Evolutionary conservation across 148 eudicot genomes (phyloP), one percentile per base, ranked within the genome.

Genomic region (Spergularia marina): DNA sequence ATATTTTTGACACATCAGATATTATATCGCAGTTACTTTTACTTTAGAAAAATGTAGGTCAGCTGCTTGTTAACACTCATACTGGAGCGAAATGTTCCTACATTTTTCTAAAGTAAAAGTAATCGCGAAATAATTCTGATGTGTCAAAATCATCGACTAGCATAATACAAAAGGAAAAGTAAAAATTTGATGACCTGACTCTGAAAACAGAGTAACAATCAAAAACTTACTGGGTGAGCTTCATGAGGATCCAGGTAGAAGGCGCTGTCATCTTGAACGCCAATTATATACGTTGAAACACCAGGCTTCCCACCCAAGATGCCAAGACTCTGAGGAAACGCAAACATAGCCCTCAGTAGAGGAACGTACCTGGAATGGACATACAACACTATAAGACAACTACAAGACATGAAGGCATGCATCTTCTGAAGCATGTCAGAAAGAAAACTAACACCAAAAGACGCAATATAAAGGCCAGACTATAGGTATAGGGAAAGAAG

Each of bases 201-300:
- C 69, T 41, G 53, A 65, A 40, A 51, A 65, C 2, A 65, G 5
- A 39, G 51, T 6, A 16, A 21, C 20, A 4, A 23, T 18, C 64
- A 12, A 59, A 1, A 1, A 79, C 79, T 68, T 87, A 95, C 99
- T 82, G 73, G 91, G 73, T 95, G 97, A 84, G 82, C 89, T 74
- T 91, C 99, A 82, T 95, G 99, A 55, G 99, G 99, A 84, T 95
- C 99, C 65, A 95, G 88, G 79, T 92, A 95, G 78, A 91, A 92
- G 6, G 90, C 99, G 53, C 82, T 89, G 21, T 89, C 98, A 79
- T 92, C 99, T 86, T 95, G 99, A 75, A 92, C 84, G 7, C 97
- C 99, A 76, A 91, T 76, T 69, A 95, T 87, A 83, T 95, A 95
- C 64, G 99, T 95, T 77, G 99, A 95, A 66, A 87, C 97, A 82